Evolutionary conservation across 2,329 filamentous ascomycete species (phyloP).

Genomic region (Hypoxylon sp.): DNA sequence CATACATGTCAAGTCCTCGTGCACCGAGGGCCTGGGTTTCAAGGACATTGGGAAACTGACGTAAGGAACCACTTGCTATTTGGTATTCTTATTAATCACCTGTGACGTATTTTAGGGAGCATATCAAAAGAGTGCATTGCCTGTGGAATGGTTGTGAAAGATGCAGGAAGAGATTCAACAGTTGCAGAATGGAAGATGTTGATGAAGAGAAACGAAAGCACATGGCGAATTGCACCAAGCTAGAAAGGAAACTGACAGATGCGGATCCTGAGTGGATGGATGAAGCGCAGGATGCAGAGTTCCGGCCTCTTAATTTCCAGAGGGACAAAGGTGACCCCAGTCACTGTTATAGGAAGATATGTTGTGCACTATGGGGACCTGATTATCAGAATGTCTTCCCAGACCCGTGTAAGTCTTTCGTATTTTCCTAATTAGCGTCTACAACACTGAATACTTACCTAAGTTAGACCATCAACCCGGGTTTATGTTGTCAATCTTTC

Average conservation of each 20-base stretch:
- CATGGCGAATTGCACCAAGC: constrained; percentile 16
- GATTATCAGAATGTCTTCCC: constrained; percentile 22
- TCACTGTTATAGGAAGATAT: constrained; percentile 38
- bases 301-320: constrained; percentile 35
- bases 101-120: constrained; percentile 21
- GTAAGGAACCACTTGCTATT: constrained; percentile 16
- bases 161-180: constrained; percentile 31
- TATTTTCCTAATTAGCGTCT: not conserved
- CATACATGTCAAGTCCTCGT: constrained; percentile 30
- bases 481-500: constrained; percentile 29
- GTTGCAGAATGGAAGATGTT: constrained; percentile 21
- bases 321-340: constrained; percentile 26
- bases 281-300: constrained; percentile 32
- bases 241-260: constrained; percentile 13
- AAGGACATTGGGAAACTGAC: constrained; percentile 41
- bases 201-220: constrained; percentile 32
- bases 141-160: constrained; percentile 38
- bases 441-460: constrained; percentile 1
- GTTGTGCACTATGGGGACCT: constrained; percentile 27
- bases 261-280: constrained; percentile 37
- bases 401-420: constrained; percentile 21
- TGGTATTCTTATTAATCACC: not conserved
- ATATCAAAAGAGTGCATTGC: constrained; percentile 39
- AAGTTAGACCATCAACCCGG: constrained; percentile 32
- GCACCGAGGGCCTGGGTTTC: constrained; percentile 31